These are phyloP conservation scores for Candida nonsorbophila DNA, from an alignment of 805 yeast species.

Conservation along the genomic window DNA sequence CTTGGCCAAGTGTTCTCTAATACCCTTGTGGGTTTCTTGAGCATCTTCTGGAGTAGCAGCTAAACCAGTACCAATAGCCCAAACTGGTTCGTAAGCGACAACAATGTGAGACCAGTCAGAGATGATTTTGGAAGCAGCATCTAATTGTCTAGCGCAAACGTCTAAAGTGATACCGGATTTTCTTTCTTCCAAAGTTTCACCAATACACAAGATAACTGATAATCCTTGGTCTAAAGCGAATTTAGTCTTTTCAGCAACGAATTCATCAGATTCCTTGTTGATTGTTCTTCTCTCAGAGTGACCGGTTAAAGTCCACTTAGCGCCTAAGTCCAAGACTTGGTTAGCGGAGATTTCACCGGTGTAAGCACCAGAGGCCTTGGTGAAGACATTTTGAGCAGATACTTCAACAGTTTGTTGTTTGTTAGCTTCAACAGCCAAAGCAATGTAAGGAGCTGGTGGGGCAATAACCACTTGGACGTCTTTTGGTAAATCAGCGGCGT, in stretches of 20 bases:
- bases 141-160: slow-evolving; percentile 84
- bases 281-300: slow-evolving; percentile 98
- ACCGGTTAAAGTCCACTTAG: slow-evolving; percentile 92
- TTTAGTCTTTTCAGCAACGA: slow-evolving; percentile 90
- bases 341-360: slow-evolving; percentile 95
- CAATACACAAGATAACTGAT: slow-evolving; percentile 92
- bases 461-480: slow-evolving; percentile 90
- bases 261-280: slow-evolving; percentile 84
- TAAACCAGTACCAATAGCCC: slow-evolving; percentile 99
- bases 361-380: slow-evolving; percentile 91
- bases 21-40: slow-evolving; percentile 85
- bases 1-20: slow-evolving; percentile 76
- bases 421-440: slow-evolving; percentile 64
- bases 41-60: slow-evolving; percentile 99
- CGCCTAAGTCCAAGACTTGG: slow-evolving; percentile 86
- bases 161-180: slow-evolving; percentile 80
- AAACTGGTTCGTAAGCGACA: slow-evolving; percentile 97
- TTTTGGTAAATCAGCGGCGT: slow-evolving; percentile 67
- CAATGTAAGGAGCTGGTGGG: slow-evolving; percentile 93
- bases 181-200: slow-evolving; percentile 96
- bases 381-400: slow-evolving; percentile 88
- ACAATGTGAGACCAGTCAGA: slow-evolving; percentile 89
- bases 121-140: slow-evolving; percentile 78
- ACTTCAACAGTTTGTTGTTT: slow-evolving; percentile 69
- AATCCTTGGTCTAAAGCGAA: slow-evolving; percentile 88